phyloP scores from a whole-genome alignment of 1,284 basidiomycete genomes.

The Tetrapyrgos nigripes region DNA sequence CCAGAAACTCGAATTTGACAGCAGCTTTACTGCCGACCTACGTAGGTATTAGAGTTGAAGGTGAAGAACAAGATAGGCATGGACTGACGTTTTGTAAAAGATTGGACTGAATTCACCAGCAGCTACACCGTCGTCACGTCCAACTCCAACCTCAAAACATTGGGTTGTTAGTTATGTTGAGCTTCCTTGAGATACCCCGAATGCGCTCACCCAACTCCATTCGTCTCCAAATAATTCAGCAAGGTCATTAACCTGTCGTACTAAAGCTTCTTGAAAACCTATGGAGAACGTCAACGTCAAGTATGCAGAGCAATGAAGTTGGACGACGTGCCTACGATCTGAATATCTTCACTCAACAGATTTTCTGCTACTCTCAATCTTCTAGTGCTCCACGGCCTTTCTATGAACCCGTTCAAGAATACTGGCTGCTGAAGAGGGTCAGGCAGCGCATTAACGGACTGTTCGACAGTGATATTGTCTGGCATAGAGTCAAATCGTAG shows the following conservation, averaged over 20 bases:
- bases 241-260: slow-evolving; percentile 67
- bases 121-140: slow-evolving; percentile 62
- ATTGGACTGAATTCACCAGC: slow-evolving; percentile 71
- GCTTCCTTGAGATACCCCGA: background rate
- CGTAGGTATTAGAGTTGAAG: background rate
- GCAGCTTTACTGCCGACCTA: slow-evolving; percentile 45
- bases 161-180: background rate
- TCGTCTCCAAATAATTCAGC: slow-evolving; percentile 58
- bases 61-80: background rate
- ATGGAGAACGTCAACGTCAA: slow-evolving; percentile 29
- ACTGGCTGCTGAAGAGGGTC: slow-evolving; percentile 46
- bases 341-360: slow-evolving; percentile 45
- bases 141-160: slow-evolving; percentile 57
- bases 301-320: slow-evolving; percentile 7
- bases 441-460: slow-evolving; percentile 49
- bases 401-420: slow-evolving; percentile 40
- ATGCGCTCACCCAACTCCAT: slow-evolving; percentile 56
- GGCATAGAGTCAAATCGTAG: slow-evolving; percentile 60
- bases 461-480: slow-evolving; percentile 53
- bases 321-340: slow-evolving; percentile 44
- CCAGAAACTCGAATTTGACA: slow-evolving; percentile 60
- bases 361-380: slow-evolving; percentile 54
- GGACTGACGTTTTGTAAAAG: slow-evolving; percentile 60
- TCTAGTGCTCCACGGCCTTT: slow-evolving; percentile 60
- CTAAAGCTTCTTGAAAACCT: slow-evolving; percentile 68